phyloP scores from a whole-genome alignment of 192 early-diverging fungal genomes.

The Funneliformis mosseae region DNA sequence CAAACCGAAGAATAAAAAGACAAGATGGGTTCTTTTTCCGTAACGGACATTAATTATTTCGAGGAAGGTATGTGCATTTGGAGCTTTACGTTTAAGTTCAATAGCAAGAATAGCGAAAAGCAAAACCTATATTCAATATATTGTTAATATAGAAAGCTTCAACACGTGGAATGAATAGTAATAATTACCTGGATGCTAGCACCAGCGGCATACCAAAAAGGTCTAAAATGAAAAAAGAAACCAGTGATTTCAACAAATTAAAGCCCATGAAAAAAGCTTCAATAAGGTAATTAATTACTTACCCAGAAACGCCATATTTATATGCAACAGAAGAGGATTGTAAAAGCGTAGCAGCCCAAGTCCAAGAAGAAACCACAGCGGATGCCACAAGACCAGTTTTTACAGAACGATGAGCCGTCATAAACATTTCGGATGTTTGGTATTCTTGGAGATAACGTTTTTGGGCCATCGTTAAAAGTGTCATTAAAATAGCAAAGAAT shows the following conservation, averaged over 20 bases:
- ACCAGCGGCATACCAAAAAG: slow-evolving; percentile 71
- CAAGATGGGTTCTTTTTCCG: slow-evolving; percentile 60
- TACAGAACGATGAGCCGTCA: slow-evolving; percentile 65
- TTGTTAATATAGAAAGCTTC: too few species aligned
- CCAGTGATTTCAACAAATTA: background rate
- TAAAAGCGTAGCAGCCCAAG: slow-evolving; percentile 71
- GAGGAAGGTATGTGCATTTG: slow-evolving; percentile 74
- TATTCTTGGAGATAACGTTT: slow-evolving; percentile 67
- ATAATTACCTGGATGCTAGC: slow-evolving; percentile 61
- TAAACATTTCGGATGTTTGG: slow-evolving; percentile 68
- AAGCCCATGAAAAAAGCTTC: too few species aligned
- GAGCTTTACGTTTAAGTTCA: slow-evolving; percentile 70
- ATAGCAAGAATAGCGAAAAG: slow-evolving; percentile 76
- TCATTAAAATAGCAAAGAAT: slow-evolving; percentile 65
- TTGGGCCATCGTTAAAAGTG: slow-evolving; percentile 62
- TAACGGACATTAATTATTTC: slow-evolving; percentile 71
- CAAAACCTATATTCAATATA: slow-evolving; percentile 45
- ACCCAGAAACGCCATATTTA: slow-evolving; percentile 64
- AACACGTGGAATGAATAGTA: too few species aligned
- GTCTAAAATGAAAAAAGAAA: slow-evolving; percentile 29
- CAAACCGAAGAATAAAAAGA: slow-evolving; percentile 58
- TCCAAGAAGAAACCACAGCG: slow-evolving; percentile 69
- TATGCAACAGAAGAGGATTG: slow-evolving; percentile 73
- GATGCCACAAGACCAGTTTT: slow-evolving; percentile 72
- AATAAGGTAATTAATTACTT: background rate